phyloP scores from a whole-genome alignment of 768 basidiomycete genomes.

The Multifurca ochricompacta region DNA sequence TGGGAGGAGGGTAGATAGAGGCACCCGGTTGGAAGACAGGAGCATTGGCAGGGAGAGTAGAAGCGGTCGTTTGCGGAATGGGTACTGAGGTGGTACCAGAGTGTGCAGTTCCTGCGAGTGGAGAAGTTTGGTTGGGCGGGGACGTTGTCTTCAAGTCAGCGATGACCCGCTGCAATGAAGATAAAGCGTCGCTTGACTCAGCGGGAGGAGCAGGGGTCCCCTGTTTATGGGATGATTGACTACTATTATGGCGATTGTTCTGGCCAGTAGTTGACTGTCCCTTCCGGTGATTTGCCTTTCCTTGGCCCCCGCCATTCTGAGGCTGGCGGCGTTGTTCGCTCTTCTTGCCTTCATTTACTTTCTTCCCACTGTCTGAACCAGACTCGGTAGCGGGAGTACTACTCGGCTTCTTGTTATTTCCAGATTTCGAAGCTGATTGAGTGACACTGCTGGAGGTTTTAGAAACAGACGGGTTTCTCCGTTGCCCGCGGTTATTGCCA shows the following conservation, averaged over 20 bases:
- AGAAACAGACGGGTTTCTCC: slow-evolving; percentile 48
- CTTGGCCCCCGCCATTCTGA: slow-evolving; percentile 29
- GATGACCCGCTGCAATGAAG: slow-evolving; percentile 88
- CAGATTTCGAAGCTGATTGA: slow-evolving; percentile 40
- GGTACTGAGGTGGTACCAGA: slow-evolving; percentile 37
- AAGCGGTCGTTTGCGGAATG: slow-evolving; percentile 36
- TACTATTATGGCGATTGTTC: slow-evolving; percentile 48
- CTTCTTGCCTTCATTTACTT: slow-evolving; percentile 46
- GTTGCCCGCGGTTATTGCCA: slow-evolving; percentile 47
- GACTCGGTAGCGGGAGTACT: slow-evolving; percentile 46
- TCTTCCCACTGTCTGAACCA: slow-evolving; percentile 63
- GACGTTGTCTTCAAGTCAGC: slow-evolving; percentile 87
- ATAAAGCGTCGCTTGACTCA: slow-evolving; percentile 73
- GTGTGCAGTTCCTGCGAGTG: slow-evolving; percentile 33
- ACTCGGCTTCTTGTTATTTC: slow-evolving; percentile 48
- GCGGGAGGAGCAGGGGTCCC: slow-evolving; percentile 42
- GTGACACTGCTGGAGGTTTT: slow-evolving; percentile 30
- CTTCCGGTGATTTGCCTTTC: slow-evolving; percentile 23
- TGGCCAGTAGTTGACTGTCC: slow-evolving; percentile 41
- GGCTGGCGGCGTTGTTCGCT: slow-evolving; percentile 41
- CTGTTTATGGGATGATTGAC: slow-evolving; percentile 18
- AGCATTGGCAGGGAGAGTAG: slow-evolving; percentile 56
- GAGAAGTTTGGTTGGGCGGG: slow-evolving; percentile 42
- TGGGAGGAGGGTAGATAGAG: slow-evolving; percentile 42
- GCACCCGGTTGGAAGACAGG: slow-evolving; percentile 71